phyloP scores from a whole-genome alignment of 2,329 filamentous ascomycete genomes.

The Sporothrix pseudoabietina region DNA sequence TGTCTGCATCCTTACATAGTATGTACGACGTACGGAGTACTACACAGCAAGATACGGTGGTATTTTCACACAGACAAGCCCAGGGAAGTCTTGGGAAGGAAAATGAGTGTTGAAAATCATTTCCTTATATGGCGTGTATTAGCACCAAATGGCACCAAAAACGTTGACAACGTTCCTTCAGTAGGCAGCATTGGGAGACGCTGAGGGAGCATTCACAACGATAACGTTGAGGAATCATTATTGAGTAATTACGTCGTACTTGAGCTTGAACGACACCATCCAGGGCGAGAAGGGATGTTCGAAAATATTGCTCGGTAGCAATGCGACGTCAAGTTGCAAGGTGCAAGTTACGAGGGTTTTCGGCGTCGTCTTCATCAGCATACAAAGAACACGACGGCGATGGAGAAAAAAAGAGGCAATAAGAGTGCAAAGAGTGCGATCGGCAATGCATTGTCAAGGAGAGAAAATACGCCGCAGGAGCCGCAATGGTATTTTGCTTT shows the following conservation, averaged over 20 bases:
- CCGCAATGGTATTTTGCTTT: not conserved
- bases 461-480: not conserved
- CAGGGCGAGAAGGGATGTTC: not conserved
- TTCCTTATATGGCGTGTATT: not conserved
- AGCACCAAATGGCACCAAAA: not conserved
- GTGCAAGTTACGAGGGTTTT: not conserved
- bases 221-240: not conserved
- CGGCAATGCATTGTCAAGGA: constrained; percentile 18
- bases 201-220: not conserved
- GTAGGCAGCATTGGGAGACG: not conserved
- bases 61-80: not conserved
- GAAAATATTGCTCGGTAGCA: not conserved
- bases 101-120: not conserved
- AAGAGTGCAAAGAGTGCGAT: not conserved
- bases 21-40: no score
- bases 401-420: not conserved
- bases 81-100: not conserved
- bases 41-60: no score
- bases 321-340: not conserved
- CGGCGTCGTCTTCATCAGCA: not conserved
- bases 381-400: not conserved
- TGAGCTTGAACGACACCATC: not conserved
- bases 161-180: not conserved
- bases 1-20: no score
- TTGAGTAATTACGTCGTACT: no score